Conservation (phyloP, 2,329 filamentous ascomycete genomes). For the Neoarthrinium moseri region DNA sequence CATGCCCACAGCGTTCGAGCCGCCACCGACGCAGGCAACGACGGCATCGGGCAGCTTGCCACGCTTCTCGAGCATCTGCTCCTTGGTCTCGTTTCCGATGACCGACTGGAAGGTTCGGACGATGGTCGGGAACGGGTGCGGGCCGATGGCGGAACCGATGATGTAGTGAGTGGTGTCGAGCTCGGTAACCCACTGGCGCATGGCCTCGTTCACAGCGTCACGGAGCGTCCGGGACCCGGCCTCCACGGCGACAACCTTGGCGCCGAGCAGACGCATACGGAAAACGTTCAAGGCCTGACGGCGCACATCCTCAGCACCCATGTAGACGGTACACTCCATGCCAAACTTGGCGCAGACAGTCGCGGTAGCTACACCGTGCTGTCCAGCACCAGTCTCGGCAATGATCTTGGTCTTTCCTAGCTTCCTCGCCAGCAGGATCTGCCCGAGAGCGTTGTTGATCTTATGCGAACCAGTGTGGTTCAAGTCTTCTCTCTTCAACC, state of each 20-base stretch:
- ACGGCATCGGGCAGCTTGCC: conserved; percentile 94
- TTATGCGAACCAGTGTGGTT: conserved; percentile 99
- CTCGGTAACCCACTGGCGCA: conserved; percentile 90
- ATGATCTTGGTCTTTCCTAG: conserved; percentile 97
- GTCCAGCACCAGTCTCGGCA: conserved; percentile 93
- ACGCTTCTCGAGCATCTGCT: conserved; percentile 80
- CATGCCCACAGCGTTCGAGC: conserved; percentile 95
- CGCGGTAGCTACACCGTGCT: conserved; percentile 96
- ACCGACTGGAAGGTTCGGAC: conserved; percentile 97
- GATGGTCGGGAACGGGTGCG: conserved; percentile 96
- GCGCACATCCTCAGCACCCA: conserved; percentile 97
- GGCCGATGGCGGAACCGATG: conserved; percentile 94
- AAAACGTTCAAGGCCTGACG: conserved; percentile 97
- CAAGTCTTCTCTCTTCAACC: conserved; percentile 94
- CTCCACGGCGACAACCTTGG: conserved; percentile 89
- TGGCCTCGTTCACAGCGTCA: conserved; percentile 91
- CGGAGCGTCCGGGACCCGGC: conserved; percentile 81
- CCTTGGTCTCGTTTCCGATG: conserved; percentile 91
- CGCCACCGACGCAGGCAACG: conserved; percentile 93
- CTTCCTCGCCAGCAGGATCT: conserved; percentile 80
- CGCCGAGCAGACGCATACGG: conserved; percentile 94
- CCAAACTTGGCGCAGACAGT: conserved; percentile 98
- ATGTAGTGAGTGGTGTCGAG: conserved; percentile 97
- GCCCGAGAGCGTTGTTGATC: conserved; percentile 97
- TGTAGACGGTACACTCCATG: conserved; percentile 97